These are phyloP conservation scores for Nothopassalora personata DNA, from an alignment of 2,329 filamentous ascomycete species.

Conservation along the genomic window DNA sequence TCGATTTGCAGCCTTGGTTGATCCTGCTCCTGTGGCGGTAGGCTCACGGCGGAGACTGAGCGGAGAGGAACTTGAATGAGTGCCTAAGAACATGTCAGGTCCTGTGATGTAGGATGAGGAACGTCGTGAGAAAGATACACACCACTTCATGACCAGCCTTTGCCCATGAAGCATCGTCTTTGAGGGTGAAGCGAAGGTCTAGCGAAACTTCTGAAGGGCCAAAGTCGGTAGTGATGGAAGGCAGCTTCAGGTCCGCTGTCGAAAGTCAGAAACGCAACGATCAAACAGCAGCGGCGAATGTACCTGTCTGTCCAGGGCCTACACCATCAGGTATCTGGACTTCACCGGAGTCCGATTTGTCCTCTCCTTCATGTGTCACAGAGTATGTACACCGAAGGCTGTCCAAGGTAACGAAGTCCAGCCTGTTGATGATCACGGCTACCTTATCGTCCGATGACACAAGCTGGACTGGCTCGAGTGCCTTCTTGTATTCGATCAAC, in stretches of 20 bases:
- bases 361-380: conserved; percentile 14
- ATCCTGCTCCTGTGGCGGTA: background rate
- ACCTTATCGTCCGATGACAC: conserved; percentile 30
- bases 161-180: conserved; percentile 30
- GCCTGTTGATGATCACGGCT: conserved; percentile 24
- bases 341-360: background rate
- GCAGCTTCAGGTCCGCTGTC: conserved; percentile 18
- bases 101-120: too few relatives aligned
- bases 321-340: conserved; percentile 13
- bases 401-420: conserved; percentile 35
- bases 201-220: conserved; percentile 16
- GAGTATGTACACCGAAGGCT: conserved; percentile 27
- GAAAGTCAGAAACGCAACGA: background rate
- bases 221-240: background rate
- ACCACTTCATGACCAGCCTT: conserved; percentile 35
- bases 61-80: conserved; percentile 9
- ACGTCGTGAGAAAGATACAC: conserved; percentile 19
- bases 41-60: background rate
- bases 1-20: background rate
- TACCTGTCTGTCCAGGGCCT: conserved; percentile 8
- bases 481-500: conserved; percentile 41
- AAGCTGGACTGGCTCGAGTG: conserved; percentile 38
- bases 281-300: too few relatives aligned
- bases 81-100: conserved; percentile 23
- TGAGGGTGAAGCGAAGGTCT: conserved; percentile 31